Base-by-base conservation (phyloP, 768 basidiomycete species). In the Lactifluus rugatus region DNA sequence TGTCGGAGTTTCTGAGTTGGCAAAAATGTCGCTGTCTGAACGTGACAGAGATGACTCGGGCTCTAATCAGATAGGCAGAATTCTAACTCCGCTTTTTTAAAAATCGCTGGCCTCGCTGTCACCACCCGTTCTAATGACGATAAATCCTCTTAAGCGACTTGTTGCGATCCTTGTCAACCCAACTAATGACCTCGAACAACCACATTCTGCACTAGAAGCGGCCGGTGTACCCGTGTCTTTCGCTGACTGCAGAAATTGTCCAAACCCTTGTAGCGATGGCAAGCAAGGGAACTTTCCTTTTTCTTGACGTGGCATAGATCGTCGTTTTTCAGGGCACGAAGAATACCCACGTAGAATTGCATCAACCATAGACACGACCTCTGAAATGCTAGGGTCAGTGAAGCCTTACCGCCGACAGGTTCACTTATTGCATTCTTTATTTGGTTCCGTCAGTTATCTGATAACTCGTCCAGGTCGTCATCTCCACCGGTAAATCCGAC, bases 401-500 rank as follows among this genome's bases (percentile, higher is more conserved):
- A 87, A 87, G 69, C 85, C 90, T 2, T 93, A 90, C 70, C 81
- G 80, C 39, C 84, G 92, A 23, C 87, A 93, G 76, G 89, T 86
- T 62, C 49, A 76, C 42, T 52, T 32, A n/a, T 21, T 54, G 1
- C 11, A 23, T 19, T 19, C 36, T 23, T 26, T 10, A 47, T 26
- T 39, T 10, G 8, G 34, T 11, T 34, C 32, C 11, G 5, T 28
- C 4, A 10, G 16, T 60, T 51, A 62, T 63, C 58, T 60, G 46
- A 46, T 60, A 50, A 62, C 17, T 14, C 32, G 9, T 17, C 16
- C 17, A 93, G 86, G 77, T 95, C 34, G 76, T 97, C 34, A 88
- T 97, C 53, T 93, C 90, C 1, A 95, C 93, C 0, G 92, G 92
- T 6, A 84, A 88, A 71, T 77, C 83, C 19, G 92, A 98, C 73